Conservation (phyloP, 768 basidiomycete genomes). For the Agaricus blazei region DNA sequence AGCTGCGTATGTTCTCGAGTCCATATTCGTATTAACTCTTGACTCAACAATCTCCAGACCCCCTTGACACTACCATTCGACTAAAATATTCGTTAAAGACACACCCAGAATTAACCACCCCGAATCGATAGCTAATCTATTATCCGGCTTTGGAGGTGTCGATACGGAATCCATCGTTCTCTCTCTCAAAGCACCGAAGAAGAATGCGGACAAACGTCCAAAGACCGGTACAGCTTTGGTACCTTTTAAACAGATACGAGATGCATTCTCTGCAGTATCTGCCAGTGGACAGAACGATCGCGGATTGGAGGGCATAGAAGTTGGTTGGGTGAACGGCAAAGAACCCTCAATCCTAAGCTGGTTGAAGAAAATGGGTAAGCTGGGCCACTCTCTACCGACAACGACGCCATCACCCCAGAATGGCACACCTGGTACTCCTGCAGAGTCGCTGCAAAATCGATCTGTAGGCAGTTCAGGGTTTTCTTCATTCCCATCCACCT, state of each 20-base stretch:
- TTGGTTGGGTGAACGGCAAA: constrained; percentile 68
- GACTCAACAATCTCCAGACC: constrained; percentile 29
- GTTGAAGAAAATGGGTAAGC: constrained; percentile 68
- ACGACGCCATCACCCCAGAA: no score
- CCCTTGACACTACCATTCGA: constrained; percentile 71
- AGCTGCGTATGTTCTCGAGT: constrained; percentile 38
- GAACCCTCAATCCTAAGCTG: constrained; percentile 71
- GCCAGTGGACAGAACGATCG: constrained; percentile 46
- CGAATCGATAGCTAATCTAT: constrained; percentile 41
- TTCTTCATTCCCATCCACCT: constrained; percentile 59
- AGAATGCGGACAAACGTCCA: constrained; percentile 43
- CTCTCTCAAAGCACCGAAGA: constrained; percentile 55
- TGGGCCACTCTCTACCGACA: constrained; percentile 16
- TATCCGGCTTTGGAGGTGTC: constrained; percentile 56
- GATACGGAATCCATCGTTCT: constrained; percentile 66
- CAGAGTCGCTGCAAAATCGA: constrained; percentile 22
- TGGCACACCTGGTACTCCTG: no score
- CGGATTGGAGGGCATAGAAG: constrained; percentile 58
- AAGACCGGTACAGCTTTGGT: constrained; percentile 70
- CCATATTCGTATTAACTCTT: background rate
- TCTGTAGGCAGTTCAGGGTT: constrained; percentile 32
- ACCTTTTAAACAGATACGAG: constrained; percentile 69
- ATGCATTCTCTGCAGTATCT: constrained; percentile 73
- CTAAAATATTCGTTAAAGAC: constrained; percentile 61
- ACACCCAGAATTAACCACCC: constrained; percentile 54